Percentiles rank a stretch among this genome's conserved stretches.
Evolutionary conservation across 129 eudicot genomes (phyloP).

Genomic region (Smallanthus sonchifolius): DNA sequence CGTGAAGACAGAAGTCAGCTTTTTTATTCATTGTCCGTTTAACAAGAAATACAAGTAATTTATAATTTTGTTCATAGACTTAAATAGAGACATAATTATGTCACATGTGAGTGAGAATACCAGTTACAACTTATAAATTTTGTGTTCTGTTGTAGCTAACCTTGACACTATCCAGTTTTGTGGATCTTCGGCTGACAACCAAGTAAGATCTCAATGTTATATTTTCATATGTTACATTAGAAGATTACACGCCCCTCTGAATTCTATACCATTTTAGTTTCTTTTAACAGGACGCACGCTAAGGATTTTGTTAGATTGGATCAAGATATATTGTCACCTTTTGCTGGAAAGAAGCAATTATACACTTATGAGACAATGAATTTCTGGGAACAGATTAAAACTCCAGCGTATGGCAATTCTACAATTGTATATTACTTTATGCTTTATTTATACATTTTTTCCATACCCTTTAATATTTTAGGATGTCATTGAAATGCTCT

Average conservation of each 20-base stretch:
- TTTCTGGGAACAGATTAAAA: no score
- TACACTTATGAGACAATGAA: no score
- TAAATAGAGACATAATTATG: background rate
- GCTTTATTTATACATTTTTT: no score
- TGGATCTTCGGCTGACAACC: conserved; percentile 62
- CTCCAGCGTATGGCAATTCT: no score
- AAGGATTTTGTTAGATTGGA: no score
- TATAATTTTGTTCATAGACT: background rate
- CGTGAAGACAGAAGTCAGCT: conserved; percentile 18
- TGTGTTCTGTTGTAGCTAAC: conserved; percentile 47
- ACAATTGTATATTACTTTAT: no score
- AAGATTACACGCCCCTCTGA: no score
- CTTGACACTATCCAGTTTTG: conserved; percentile 62
- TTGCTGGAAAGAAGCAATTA: no score
- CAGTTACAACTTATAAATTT: background rate
- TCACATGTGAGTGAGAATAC: background rate
- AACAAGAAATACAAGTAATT: background rate
- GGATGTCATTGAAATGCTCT: conserved; percentile 91
- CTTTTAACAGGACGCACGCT: no score
- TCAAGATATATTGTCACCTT: no score
- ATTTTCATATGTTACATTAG: background rate
- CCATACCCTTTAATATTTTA: conserved; percentile 6
- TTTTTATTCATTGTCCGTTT: background rate
- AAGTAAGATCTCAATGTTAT: conserved; percentile 40
- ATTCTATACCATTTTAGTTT: no score